Evolutionary conservation across 129 eudicot genomes (phyloP).

Genomic region (Gnaphalium uliginosum): DNA sequence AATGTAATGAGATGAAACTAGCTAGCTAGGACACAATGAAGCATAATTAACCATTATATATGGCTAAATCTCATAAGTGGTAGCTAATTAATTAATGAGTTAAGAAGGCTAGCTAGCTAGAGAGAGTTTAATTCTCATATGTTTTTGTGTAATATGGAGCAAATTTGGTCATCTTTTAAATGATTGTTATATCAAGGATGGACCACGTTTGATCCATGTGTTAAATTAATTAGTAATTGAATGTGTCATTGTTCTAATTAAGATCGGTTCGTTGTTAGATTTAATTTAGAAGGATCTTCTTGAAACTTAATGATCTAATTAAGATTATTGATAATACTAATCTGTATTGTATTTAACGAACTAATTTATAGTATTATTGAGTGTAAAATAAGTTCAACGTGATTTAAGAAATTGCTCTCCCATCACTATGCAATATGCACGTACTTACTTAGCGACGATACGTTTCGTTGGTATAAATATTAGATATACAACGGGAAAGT

Average conservation of each 20-base stretch:
- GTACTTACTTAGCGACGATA: too few relatives aligned
- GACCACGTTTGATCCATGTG: slow-evolving; percentile 83
- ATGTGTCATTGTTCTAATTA: slow-evolving; percentile 5
- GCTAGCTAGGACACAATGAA: slow-evolving; percentile 23
- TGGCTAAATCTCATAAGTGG: slow-evolving; percentile 20
- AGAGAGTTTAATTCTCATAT: slow-evolving; percentile 7
- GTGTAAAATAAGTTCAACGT: too few relatives aligned
- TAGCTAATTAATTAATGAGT: slow-evolving; percentile 13
- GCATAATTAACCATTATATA: background rate
- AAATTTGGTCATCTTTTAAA: slow-evolving; percentile 64
- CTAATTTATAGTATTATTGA: too few relatives aligned
- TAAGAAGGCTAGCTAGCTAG: slow-evolving; percentile 1
- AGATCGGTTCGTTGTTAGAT: background rate
- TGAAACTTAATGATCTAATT: background rate
- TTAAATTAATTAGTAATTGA: slow-evolving; percentile 29
- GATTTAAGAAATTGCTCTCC: too few relatives aligned
- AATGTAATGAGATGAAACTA: slow-evolving; percentile 13
- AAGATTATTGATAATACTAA: too few relatives aligned
- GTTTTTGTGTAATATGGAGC: slow-evolving; percentile 54
- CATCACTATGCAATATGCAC: too few relatives aligned
- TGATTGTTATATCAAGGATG: slow-evolving; percentile 37
- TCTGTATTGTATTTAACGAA: too few relatives aligned
- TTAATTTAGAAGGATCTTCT: background rate
- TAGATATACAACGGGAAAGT: too few relatives aligned
- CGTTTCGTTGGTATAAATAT: too few relatives aligned